Evolutionary conservation across 306 rosid species (phyloP).

Genomic region (Mucuna pruriens): DNA sequence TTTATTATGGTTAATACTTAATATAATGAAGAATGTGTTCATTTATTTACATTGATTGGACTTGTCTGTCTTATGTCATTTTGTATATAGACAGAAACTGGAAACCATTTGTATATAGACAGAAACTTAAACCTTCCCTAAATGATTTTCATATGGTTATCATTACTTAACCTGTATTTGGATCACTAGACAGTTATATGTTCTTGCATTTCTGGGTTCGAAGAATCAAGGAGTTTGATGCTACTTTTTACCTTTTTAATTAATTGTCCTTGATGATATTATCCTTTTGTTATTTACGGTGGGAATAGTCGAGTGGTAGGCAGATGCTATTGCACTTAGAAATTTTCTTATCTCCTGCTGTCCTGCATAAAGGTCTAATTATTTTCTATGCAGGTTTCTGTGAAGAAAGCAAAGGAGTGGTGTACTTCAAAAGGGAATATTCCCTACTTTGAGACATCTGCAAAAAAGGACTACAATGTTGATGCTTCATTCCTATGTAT

Average conservation of each 20-base stretch:
- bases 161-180: constrained; percentile 11
- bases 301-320: too few relatives aligned
- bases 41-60: not conserved
- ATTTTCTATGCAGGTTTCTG: too few relatives aligned
- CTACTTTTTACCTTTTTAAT: not conserved
- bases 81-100: not conserved
- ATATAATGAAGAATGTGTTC: not conserved
- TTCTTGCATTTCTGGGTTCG: not conserved
- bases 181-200: not conserved
- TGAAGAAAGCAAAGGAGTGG: too few relatives aligned
- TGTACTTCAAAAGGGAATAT: too few relatives aligned
- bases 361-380: too few relatives aligned
- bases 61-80: not conserved
- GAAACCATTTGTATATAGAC: too few relatives aligned
- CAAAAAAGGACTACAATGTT: too few relatives aligned
- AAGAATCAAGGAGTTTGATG: not conserved
- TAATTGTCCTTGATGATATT: not conserved
- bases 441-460: too few relatives aligned
- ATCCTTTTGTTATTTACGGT: not conserved
- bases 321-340: too few relatives aligned
- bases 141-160: not conserved
- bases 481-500: too few relatives aligned
- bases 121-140: not conserved
- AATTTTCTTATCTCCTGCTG: too few relatives aligned
- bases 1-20: too few relatives aligned